Percentiles rank a stretch among this genome's conserved stretches.
Evolutionary conservation across 2,329 filamentous ascomycete genomes (phyloP).

Genomic region (Fusarium verrucosum): DNA sequence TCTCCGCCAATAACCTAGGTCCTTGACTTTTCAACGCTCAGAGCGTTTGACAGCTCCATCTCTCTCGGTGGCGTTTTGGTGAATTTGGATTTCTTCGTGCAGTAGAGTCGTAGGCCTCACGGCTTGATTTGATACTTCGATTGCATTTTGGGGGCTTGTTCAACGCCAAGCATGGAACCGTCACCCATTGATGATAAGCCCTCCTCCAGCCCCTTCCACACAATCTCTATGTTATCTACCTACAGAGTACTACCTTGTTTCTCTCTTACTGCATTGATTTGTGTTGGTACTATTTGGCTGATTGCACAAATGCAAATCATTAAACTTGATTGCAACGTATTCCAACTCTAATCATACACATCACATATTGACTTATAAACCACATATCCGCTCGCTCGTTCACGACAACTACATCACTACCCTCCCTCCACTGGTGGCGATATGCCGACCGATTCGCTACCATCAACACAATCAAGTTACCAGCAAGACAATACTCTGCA

Average conservation of each 20-base stretch:
- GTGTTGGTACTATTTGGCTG: background rate
- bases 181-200: conserved; percentile 42
- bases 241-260: no score
- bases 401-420: background rate
- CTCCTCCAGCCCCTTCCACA: conserved; percentile 38
- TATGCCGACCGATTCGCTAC: conserved; percentile 27
- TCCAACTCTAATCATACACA: conserved; percentile 6
- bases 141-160: conserved; percentile 13
- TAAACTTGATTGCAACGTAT: conserved; percentile 7
- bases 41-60: conserved; percentile 37
- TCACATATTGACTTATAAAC: conserved; percentile 15
- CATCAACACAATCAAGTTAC: conserved; percentile 28
- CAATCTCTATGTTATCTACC: conserved; percentile 19
- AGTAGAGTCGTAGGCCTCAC: conserved; percentile 4
- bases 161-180: conserved; percentile 31
- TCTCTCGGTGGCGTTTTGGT: conserved; percentile 27
- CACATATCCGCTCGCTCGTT: background rate
- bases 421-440: conserved; percentile 26
- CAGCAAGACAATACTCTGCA: background rate
- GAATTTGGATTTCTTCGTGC: conserved; percentile 3
- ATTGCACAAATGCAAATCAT: background rate
- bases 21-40: conserved; percentile 26
- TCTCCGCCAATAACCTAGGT: conserved; percentile 26
- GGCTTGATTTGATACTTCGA: conserved; percentile 8
- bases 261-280: conserved; percentile 12